Base-by-base conservation (phyloP, 108 stramenopile genomes). In the Nitzschia sp. region DNA sequence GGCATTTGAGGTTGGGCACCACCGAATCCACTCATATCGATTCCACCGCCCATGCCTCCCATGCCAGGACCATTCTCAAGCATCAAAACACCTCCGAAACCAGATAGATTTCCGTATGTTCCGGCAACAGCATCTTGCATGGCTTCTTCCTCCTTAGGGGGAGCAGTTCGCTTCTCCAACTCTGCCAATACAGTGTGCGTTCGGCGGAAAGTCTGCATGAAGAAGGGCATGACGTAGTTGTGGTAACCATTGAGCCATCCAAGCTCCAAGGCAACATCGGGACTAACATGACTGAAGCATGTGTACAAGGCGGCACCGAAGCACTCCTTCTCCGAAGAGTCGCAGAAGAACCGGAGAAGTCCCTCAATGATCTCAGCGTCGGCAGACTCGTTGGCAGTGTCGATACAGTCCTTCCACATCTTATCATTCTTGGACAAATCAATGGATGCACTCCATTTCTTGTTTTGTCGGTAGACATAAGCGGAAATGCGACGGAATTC, bases 391-490 rank as follows among this genome's bases (percentile, higher is more conserved):
- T 97, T 96, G 56, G 97, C 97, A 29, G 98, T 97, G 63, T 99
- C 97, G 75, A 98, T 98, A 69, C 97, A 97, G 61, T 99, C 99
- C 86, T 98, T 98, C 94, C 94, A 98, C 97, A 98, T 98, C 50
- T 88, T 91, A 73, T 98, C 97, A 57, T 87, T 87, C 94, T 99
- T 99, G 41, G 95, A 95, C 39, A 99, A 89, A 9, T 86, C 89
- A 54, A 99, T 95, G 19, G 92, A 94, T 58, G 97, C 93, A 61
- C 83, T 82, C 86, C 91, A 99, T 61, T 98, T 92, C 79, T 95
- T 95, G 87, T 98, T 98, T 80, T 89, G 87, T 76, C 96, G 86
- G 94, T 98, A 99, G 22, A 99, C 88, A 72, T 96, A 95, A 42
- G 97, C 96, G 54, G 99, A 97, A 62, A 99, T 97, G 59, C 99